A percentile compares a stretch with the other conserved stretches of the same genome.
Evolutionary conservation across 2,329 filamentous ascomycete genomes (phyloP).

Genomic region (Sordariomycetes sp.): DNA sequence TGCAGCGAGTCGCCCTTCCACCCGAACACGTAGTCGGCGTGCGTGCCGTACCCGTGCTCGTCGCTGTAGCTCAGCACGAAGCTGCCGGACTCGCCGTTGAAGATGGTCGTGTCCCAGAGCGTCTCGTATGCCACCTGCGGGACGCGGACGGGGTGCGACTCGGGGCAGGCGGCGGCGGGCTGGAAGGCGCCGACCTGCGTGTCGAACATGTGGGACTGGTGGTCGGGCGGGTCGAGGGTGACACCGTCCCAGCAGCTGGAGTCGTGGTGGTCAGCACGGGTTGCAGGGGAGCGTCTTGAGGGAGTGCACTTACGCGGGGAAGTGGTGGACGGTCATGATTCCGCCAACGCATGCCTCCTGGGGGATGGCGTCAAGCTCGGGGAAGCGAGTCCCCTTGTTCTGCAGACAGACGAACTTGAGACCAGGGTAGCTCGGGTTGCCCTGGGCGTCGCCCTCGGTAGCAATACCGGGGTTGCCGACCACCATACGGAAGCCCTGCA

Average conservation of each 20-base stretch:
- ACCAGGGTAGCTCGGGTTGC: conserved; percentile 23
- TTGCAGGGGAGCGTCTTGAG: conserved; percentile 27
- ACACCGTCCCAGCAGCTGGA: conserved; percentile 48
- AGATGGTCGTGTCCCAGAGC: conserved; percentile 26
- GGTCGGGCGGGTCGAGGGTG: conserved; percentile 40
- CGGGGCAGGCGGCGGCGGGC: conserved; percentile 19
- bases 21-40: conserved; percentile 26
- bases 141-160: conserved; percentile 24
- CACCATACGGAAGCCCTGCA: conserved; percentile 36
- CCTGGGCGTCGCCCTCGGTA: conserved; percentile 21
- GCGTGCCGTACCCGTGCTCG: conserved; percentile 22
- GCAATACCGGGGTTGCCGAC: conserved; percentile 26
- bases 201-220: conserved; percentile 39
- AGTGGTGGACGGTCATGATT: conserved; percentile 42
- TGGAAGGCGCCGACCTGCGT: conserved; percentile 15
- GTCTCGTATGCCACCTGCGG: conserved; percentile 29
- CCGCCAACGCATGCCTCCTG: conserved; percentile 33
- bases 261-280: neutral
- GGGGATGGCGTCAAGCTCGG: conserved; percentile 38
- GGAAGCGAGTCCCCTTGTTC: conserved; percentile 22
- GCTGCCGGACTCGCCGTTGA: conserved; percentile 20
- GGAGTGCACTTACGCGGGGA: conserved; percentile 26
- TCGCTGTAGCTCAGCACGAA: conserved; percentile 18
- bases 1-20: conserved; percentile 22
- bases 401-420: conserved; percentile 26